Conservation (phyloP, 106 monocot species). For the Gastrodia elata region DNA sequence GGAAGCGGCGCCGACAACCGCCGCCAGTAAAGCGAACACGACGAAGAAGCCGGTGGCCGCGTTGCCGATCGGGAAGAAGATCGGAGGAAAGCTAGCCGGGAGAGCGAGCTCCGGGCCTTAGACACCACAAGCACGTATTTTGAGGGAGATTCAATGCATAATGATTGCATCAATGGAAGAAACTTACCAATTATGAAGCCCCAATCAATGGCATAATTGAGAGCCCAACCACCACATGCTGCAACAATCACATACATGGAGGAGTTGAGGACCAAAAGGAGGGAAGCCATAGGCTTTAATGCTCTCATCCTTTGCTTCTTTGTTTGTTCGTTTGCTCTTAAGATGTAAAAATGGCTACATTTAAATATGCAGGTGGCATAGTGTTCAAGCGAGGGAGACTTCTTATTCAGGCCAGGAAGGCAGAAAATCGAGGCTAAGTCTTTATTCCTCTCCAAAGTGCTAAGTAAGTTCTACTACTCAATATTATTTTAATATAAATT, state of each 20-base stretch:
- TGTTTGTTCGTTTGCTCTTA: not conserved
- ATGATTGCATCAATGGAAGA: not conserved
- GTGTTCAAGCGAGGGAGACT: not conserved
- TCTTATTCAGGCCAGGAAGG: not conserved
- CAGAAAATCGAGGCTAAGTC: not conserved
- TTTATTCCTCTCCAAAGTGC: not conserved
- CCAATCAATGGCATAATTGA: conserved; percentile 31
- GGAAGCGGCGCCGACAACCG: conserved; percentile 42
- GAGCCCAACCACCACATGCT: conserved; percentile 33
- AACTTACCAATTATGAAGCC: conserved; percentile 28
- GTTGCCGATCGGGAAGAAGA: conserved; percentile 59
- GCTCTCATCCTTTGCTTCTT: conserved; percentile 9
- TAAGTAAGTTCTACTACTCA: too few relatives aligned
- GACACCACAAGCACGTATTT: not conserved
- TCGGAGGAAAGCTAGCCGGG: conserved; percentile 39
- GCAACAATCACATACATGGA: conserved; percentile 46
- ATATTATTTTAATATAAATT: too few relatives aligned
- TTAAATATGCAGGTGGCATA: not conserved
- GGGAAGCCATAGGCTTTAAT: conserved; percentile 17
- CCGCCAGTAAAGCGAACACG: conserved; percentile 37
- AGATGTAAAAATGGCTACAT: not conserved
- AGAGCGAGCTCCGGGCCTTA: conserved; percentile 29
- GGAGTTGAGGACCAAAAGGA: conserved; percentile 39
- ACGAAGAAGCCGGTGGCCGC: conserved; percentile 52
- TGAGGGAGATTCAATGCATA: not conserved